These are phyloP conservation scores for Candida silvatica DNA, from an alignment of 805 yeast genomes.

Conservation along the genomic window DNA sequence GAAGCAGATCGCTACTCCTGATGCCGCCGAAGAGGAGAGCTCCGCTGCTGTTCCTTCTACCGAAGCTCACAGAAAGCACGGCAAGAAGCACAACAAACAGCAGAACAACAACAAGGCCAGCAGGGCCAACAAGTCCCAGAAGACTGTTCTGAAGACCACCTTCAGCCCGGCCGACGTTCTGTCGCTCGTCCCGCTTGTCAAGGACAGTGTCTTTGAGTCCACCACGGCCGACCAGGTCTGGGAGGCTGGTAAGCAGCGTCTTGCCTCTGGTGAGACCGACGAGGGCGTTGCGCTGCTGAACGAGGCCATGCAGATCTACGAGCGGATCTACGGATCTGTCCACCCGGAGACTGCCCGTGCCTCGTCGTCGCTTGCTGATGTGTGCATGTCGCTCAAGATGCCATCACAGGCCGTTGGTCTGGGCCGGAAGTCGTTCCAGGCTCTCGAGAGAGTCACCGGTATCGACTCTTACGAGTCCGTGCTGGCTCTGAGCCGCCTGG, in stretches of 20 bases:
- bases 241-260: constrained; percentile 43
- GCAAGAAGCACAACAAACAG: constrained; percentile 25
- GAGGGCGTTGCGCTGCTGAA: constrained; percentile 54
- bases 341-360: constrained; percentile 74
- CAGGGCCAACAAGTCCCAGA: constrained; percentile 10
- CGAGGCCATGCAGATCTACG: constrained; percentile 66
- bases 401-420: constrained; percentile 50
- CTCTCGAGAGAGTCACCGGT: constrained; percentile 77
- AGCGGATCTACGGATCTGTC: constrained; percentile 75
- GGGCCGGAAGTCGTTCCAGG: constrained; percentile 59
- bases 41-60: constrained; percentile 14
- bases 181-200: constrained; percentile 66
- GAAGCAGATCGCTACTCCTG: constrained; percentile 16
- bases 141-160: constrained; percentile 25
- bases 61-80: constrained; percentile 8
- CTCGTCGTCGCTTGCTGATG: constrained; percentile 55
- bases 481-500: constrained; percentile 65
- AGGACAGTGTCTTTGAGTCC: constrained; percentile 61
- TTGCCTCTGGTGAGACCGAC: constrained; percentile 31
- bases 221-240: constrained; percentile 67
- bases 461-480: constrained; percentile 72
- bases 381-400: constrained; percentile 53
- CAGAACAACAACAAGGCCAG: constrained; percentile 12
- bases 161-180: constrained; percentile 55
- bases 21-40: constrained; percentile 17